Conservation (phyloP, 768 basidiomycete genomes). For the Hemileccinum impolitum region DNA sequence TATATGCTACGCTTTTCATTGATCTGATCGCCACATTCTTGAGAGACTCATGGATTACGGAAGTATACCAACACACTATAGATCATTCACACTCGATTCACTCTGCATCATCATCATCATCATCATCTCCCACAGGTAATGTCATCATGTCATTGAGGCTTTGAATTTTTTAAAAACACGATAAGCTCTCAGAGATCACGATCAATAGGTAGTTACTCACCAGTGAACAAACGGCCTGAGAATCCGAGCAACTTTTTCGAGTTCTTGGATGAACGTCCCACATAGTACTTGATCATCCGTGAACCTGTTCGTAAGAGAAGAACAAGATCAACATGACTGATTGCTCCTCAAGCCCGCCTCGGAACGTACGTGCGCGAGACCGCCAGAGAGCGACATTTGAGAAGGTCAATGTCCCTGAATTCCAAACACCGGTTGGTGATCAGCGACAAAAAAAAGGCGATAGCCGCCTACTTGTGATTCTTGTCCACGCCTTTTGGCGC, state of each 20-base stretch:
- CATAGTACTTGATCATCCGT: conserved; percentile 68
- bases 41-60: background rate
- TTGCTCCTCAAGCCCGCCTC: conserved; percentile 5
- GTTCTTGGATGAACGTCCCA: conserved; percentile 58
- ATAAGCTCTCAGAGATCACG: background rate
- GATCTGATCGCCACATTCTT: background rate
- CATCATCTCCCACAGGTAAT: conserved; percentile 34
- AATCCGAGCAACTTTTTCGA: conserved; percentile 52
- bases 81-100: conserved; percentile 5
- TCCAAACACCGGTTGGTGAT: background rate
- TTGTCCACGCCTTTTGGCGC: conserved; percentile 91
- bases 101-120: conserved; percentile 5
- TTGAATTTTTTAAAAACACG: too few species aligned
- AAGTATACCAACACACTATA: background rate
- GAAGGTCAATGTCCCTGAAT: conserved; percentile 81
- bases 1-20: background rate
- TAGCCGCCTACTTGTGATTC: conserved; percentile 57
- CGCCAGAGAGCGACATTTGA: conserved; percentile 78
- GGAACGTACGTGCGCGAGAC: conserved; percentile 55
- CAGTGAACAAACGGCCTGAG: conserved; percentile 78
- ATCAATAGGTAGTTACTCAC: conserved; percentile 36
- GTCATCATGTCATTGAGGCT: conserved; percentile 77
- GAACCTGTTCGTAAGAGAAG: conserved; percentile 45
- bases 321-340: conserved; percentile 12
- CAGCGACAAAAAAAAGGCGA: background rate